Evolutionary conservation across 2,329 filamentous ascomycete species (phyloP), one percentile per base, ranked within the genome.

Genomic region (Pestalotiopsis sp.): DNA sequence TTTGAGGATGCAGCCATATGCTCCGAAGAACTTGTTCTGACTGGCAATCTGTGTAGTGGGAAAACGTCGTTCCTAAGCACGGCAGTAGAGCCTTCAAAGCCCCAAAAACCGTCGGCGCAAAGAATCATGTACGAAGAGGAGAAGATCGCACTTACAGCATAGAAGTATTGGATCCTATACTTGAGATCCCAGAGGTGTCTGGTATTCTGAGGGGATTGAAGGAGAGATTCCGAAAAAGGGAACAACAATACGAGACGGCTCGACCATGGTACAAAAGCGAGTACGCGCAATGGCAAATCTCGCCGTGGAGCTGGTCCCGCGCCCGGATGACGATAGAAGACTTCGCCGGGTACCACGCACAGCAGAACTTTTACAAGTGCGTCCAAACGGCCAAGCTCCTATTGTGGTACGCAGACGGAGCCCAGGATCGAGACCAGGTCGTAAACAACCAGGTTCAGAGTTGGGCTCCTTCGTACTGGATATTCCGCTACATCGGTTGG

Each of bases 251-350:
- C 27, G 7, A 14, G 38, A 45, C 17, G 11, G 14, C 49, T 14
- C 62, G 62, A 65, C 62, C 62, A 14, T 65, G 62, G 62, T 39
- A 65, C 14, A 14, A 23, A 17, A 20, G 11, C 4, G 39, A 65
- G 17, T 65, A 65, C n/a, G 20, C 9, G 7, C 45, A 27, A 25
- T 65, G 62, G 62, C 38, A 65, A 17, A 20, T 49, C 14, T 23
- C n/a, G 31, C 62, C 62, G 7, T 65, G 62, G 62, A 65, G 62
- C 20, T 65, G 38, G 38, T 49, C 62, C 14, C 4, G 9, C 7
- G 62, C 39, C n/a, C 36, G 62, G 38, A 20, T 49, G 12, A 12
- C 6, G 23, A 65, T 65, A n/a, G 17, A 65, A 45, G n/a, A 49
- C 11, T 65, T 49, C 14, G n/a, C 39, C 4, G 12, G 7, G 38